These are phyloP conservation scores for Aspergillus eucalypticola DNA, from an alignment of 2,329 filamentous ascomycete genomes.

Conservation along the genomic window DNA sequence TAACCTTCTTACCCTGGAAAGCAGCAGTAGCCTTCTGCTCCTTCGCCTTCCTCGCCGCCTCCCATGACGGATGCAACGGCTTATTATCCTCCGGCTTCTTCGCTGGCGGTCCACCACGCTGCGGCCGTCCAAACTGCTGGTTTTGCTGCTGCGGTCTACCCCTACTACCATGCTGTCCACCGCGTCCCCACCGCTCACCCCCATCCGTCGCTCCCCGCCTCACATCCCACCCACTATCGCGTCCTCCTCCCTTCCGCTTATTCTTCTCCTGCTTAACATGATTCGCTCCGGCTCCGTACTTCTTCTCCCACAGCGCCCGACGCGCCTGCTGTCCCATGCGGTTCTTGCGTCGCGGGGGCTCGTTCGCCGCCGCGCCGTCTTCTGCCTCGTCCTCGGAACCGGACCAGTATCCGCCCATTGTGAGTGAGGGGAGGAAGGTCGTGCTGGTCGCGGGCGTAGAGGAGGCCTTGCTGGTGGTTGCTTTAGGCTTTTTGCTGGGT, in stretches of 20 bases:
- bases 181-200: constrained; percentile 27
- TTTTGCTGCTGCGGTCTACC: constrained; percentile 13
- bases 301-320: constrained; percentile 63
- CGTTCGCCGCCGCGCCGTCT: constrained; percentile 41
- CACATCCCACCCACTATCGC: constrained; percentile 60
- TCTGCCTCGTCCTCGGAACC: constrained; percentile 52
- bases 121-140: constrained; percentile 22
- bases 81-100: constrained; percentile 46
- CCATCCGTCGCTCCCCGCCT: constrained; percentile 55
- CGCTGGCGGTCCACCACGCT: constrained; percentile 15
- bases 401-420: constrained; percentile 63
- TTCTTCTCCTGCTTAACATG: constrained; percentile 52
- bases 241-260: constrained; percentile 33
- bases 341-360: constrained; percentile 56
- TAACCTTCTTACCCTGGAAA: constrained; percentile 64
- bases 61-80: constrained; percentile 65
- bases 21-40: constrained; percentile 47
- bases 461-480: constrained; percentile 30
- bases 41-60: constrained; percentile 62
- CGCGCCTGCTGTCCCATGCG: constrained; percentile 64
- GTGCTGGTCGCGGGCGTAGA: constrained; percentile 39
- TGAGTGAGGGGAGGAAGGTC: constrained; percentile 62
- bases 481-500: constrained; percentile 18
- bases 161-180: not conserved
- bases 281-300: constrained; percentile 60